Base-by-base conservation (phyloP, 768 basidiomycete species). In the Lactarius sanguifluus region DNA sequence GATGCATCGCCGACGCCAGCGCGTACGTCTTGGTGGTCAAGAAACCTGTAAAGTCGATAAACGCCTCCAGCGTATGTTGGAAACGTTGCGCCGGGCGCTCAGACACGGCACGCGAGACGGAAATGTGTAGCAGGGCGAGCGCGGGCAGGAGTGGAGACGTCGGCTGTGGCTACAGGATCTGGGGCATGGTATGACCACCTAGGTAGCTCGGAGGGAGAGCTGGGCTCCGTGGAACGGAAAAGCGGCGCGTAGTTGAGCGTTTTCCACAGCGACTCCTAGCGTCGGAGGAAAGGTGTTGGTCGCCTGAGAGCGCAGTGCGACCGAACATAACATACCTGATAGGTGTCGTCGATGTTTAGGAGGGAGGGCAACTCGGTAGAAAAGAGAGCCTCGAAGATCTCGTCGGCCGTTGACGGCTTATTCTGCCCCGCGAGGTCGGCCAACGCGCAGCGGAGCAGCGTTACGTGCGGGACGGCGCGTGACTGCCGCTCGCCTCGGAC, bases 31-130 rank as follows among this genome's bases (percentile, higher is more conserved):
- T 88, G 10, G 88, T 82, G 64, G 88, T 87, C 72, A 93, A 83
- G 74, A 90, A 91, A 6, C 91, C 91, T 0, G 91, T 92, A 67
- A 93, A 82, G 71, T 90, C 87, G 2, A 87, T 82, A 45, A 92
- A 80, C 0, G 83, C 74, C 72, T 91, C 83, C 8, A 92, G 77
- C 12, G 86, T 86, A 71, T 86, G 82, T 70, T 90, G 88, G 71
- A 80, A 79, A 8, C 81, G 77, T 54, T 76, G 80, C 30, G 75
- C 55, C 32, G 64, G 40, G 12, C 43, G 63, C 56, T 59, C 70
- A 32, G 59, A 62, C 32, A 36, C 61, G n/a, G 50, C 59, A 10
- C 58, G 32, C 60, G 69, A 18, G 57, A 61, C 8, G 20, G 71
- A 55, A 59, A 28, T 32, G 30, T 71, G 59, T 66, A 66, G 38